Evolutionary conservation across 345 rosid species (phyloP), one percentile per base, ranked within the genome.

Genomic region (Gossypium anomalum): DNA sequence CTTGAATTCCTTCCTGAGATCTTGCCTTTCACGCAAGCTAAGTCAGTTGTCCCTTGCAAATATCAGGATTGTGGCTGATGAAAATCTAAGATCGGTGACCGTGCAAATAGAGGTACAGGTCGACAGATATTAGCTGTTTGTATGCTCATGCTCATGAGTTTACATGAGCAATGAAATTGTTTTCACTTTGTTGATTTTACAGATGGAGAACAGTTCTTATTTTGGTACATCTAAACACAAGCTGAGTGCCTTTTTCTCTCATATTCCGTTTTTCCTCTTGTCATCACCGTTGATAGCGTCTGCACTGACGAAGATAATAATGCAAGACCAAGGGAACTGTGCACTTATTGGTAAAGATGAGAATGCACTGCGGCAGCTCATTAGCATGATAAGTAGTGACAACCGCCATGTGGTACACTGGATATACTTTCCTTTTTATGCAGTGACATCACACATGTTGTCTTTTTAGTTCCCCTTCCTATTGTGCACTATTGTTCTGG

Each of bases 311-410:
- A 95, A 93, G 89, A 95, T 95, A 80, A 27, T 69, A 60, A 86
- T 95, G 91, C 93, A 95, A 88, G 97, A 95, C 81, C 89, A 87
- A 77, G 98, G 90, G 79, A 95, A 95, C 67, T 92, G 94, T 74
- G 80, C 69, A 63, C 86, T 92, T 76, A 89, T 95, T 81, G 94
- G 94, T 77, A 95, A 93, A 89, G 99, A 95, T 91, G 97, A 93
- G 85, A 95, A 93, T 88, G 98, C 99, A 53, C 86, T 95, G 75
- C 88, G 97, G 72, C 99, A 95, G 86, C 97, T 95, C 71, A 92
- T 95, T 83, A 95, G 99, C 72, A 95, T 93, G 99, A 95, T 95
- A 78, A 93, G 97, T 79, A 93, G 98, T 78, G 99, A 95, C 79
- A 83, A 93, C 41, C 91, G 82, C 57, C 97, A 93, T 48, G 98